Evolutionary conservation across 140 eudicot species (phyloP).

Genomic region (Eryngium alpinum): DNA sequence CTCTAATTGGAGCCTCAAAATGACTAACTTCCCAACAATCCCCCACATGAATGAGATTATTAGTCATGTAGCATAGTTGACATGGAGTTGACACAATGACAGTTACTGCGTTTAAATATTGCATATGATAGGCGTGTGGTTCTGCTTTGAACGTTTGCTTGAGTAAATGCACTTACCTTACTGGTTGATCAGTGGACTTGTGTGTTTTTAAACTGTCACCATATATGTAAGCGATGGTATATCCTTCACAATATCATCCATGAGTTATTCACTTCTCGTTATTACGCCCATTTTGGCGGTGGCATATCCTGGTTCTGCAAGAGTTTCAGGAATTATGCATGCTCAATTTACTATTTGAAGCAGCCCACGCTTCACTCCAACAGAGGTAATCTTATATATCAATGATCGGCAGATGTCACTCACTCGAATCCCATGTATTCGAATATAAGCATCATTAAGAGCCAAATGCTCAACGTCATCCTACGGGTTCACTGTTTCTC

Average conservation of each 20-base stretch:
- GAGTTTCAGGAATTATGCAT: too few relatives aligned
- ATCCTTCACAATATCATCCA: neutral
- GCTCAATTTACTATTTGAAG: neutral
- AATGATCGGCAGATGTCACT: neutral
- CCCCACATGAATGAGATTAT: neutral
- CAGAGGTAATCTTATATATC: neutral
- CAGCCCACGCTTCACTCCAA: neutral
- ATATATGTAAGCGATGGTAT: neutral
- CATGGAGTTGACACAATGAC: neutral
- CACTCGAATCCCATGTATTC: neutral
- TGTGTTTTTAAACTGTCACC: neutral
- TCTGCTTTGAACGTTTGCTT: neutral
- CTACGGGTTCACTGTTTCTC: neutral
- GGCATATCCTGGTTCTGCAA: neutral
- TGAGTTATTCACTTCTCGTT: neutral
- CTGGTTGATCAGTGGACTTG: neutral
- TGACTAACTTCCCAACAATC: neutral
- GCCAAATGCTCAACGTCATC: neutral
- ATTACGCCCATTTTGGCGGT: neutral
- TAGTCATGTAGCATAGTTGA: neutral
- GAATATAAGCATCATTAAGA: too few relatives aligned
- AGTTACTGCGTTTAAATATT: neutral
- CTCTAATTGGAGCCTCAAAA: neutral
- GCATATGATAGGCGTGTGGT: neutral
- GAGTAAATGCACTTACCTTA: neutral